These are phyloP conservation scores for Phytophthora meadii DNA, from an alignment of 352 stramenopile genomes.

Conservation along the genomic window DNA sequence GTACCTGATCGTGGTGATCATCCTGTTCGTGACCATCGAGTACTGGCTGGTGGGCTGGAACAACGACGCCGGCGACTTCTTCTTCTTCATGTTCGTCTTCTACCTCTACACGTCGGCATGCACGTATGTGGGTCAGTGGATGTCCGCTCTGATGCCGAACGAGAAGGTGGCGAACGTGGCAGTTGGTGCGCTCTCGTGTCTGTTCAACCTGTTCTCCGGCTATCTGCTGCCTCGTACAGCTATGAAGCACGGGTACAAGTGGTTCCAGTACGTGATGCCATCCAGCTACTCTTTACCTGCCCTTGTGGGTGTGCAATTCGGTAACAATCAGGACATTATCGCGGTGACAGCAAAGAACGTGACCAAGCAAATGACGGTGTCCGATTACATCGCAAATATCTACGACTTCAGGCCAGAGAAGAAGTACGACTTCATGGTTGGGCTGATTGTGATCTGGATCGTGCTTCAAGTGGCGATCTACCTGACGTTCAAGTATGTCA, in stretches of 20 bases:
- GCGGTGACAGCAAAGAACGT: slow-evolving; percentile 6
- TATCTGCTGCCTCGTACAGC: slow-evolving; percentile 58
- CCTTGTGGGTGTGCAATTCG: slow-evolving; percentile 47
- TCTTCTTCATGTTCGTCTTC: slow-evolving; percentile 56
- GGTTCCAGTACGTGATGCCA: slow-evolving; percentile 69
- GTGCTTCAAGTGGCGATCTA: slow-evolving; percentile 62
- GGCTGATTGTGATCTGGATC: slow-evolving; percentile 60
- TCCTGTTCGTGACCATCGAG: slow-evolving; percentile 60
- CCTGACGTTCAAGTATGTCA: slow-evolving; percentile 73
- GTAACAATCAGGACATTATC: slow-evolving; percentile 42
- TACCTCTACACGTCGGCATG: slow-evolving; percentile 72
- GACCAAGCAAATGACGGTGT: slow-evolving; percentile 35
- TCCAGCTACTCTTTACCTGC: slow-evolving; percentile 70
- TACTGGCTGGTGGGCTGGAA: slow-evolving; percentile 71
- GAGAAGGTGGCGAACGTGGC: slow-evolving; percentile 82
- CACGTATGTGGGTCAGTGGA: slow-evolving; percentile 79
- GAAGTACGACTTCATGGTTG: slow-evolving; percentile 59
- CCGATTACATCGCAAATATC: slow-evolving; percentile 44
- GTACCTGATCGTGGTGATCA: slow-evolving; percentile 61
- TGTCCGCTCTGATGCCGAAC: slow-evolving; percentile 77
- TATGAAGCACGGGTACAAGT: slow-evolving; percentile 74
- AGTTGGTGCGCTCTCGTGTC: slow-evolving; percentile 66
- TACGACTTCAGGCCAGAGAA: slow-evolving; percentile 62
- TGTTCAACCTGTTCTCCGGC: slow-evolving; percentile 75
- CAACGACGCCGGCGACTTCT: slow-evolving; percentile 36